Conservation (phyloP, 148 eudicot species). For the Dysphania ambrosioides region DNA sequence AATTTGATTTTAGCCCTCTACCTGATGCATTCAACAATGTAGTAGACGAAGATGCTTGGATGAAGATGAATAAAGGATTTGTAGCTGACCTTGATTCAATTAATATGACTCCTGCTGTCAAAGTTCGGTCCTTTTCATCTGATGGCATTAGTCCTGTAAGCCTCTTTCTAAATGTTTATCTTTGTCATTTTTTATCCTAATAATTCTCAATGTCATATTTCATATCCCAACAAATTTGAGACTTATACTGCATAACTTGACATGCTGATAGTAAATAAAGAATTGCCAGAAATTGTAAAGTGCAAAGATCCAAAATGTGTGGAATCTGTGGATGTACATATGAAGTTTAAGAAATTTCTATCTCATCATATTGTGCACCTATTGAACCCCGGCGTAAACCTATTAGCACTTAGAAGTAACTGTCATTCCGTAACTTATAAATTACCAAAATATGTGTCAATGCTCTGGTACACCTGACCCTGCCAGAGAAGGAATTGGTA, state of each 20-base stretch:
- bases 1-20: constrained; percentile 58
- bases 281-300: not conserved
- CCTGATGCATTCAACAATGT: constrained; percentile 62
- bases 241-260: not conserved
- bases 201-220: not conserved
- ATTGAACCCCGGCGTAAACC: not conserved
- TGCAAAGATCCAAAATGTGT: not conserved
- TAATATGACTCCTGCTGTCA: constrained; percentile 77
- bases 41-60: constrained; percentile 92
- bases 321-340: no score
- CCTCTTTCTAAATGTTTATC: constrained; percentile 9
- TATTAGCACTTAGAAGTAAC: not conserved
- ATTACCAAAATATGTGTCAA: not conserved
- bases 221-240: not conserved
- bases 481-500: not conserved
- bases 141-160: constrained; percentile 54
- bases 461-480: not conserved
- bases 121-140: constrained; percentile 61
- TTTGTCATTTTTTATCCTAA: not conserved
- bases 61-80: constrained; percentile 82
- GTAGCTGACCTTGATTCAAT: constrained; percentile 89
- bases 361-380: not conserved
- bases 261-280: no score
- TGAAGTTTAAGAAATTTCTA: not conserved
- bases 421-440: not conserved